These are phyloP conservation scores for Allium sativum DNA, from an alignment of 106 monocot species.

Conservation along the genomic window DNA sequence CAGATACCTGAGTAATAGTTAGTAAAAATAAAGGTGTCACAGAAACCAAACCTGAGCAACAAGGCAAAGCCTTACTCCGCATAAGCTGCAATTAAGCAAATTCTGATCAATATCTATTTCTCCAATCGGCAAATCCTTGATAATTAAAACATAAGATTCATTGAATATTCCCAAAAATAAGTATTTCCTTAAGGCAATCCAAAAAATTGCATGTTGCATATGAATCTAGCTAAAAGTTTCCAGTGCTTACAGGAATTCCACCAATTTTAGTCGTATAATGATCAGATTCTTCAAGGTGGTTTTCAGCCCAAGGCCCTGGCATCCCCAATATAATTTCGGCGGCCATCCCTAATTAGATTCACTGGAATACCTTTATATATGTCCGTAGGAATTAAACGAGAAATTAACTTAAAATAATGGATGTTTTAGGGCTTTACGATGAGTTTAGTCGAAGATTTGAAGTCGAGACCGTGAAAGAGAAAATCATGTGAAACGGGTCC, in stretches of 20 bases:
- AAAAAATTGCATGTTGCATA: too few species aligned
- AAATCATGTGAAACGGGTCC: too few species aligned
- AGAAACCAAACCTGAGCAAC: slow-evolving; percentile 49
- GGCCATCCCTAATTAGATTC: slow-evolving; percentile 19
- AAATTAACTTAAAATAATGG: too few species aligned
- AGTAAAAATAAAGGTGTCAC: not conserved
- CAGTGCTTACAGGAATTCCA: slow-evolving; percentile 55
- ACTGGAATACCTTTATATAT: too few species aligned
- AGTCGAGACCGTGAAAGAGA: too few species aligned
- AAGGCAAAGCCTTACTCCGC: slow-evolving; percentile 53
- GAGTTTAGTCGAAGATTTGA: too few species aligned
- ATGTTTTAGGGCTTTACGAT: too few species aligned
- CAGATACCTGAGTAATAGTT: not conserved
- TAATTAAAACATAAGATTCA: not conserved
- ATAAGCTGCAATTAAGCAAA: slow-evolving; percentile 40
- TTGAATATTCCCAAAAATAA: not conserved
- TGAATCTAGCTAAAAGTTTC: too few species aligned
- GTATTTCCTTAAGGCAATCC: too few species aligned
- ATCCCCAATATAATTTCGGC: slow-evolving; percentile 47
- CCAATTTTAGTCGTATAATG: slow-evolving; percentile 90
- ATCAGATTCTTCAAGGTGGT: slow-evolving; percentile 56
- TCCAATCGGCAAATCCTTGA: slow-evolving; percentile 50
- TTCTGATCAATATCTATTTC: slow-evolving; percentile 23
- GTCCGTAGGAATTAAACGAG: too few species aligned
- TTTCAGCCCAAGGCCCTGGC: slow-evolving; percentile 81